Evolutionary conservation across 208 protist species (phyloP).

Genomic region (Willaertia magna): DNA sequence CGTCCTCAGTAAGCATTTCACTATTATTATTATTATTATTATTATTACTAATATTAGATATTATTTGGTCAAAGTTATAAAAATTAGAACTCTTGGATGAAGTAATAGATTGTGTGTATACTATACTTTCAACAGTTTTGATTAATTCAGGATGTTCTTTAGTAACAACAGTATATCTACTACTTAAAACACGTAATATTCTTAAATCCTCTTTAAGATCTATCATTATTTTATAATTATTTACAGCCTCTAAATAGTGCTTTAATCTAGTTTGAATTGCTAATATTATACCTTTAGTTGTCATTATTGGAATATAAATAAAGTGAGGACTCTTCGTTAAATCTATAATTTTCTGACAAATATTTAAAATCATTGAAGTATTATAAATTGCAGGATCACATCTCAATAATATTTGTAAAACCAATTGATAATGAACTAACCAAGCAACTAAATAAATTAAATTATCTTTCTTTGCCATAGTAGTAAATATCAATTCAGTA

Average conservation of each 20-base stretch:
- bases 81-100: neutral
- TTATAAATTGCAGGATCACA: neutral
- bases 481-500: neutral
- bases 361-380: neutral
- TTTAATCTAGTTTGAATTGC: neutral
- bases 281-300: neutral
- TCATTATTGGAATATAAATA: neutral
- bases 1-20: neutral
- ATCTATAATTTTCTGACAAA: neutral
- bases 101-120: neutral
- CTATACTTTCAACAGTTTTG: neutral
- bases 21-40: neutral
- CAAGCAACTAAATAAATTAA: neutral
- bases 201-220: neutral
- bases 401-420: neutral
- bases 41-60: neutral
- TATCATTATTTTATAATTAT: neutral
- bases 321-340: neutral
- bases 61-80: neutral
- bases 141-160: neutral
- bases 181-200: neutral
- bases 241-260: neutral
- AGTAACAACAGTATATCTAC: neutral
- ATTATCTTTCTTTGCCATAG: neutral
- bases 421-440: neutral